Base-by-base conservation (phyloP, 2,329 filamentous ascomycete genomes). In the Zymoseptoria pseudotritici region DNA sequence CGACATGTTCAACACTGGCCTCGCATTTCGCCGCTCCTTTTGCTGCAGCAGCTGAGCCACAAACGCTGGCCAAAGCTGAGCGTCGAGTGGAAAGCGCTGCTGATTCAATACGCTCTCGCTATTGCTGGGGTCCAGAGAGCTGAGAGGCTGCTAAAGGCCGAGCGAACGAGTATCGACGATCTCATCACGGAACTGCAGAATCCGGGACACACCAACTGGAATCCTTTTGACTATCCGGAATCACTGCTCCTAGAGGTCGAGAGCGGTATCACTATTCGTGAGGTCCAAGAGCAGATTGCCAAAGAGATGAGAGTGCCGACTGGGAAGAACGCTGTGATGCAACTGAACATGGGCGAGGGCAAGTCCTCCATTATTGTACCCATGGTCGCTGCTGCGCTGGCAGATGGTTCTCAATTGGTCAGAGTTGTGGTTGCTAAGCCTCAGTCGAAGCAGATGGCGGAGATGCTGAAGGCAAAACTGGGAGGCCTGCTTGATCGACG, bases 321-420 rank as follows among this genome's bases (percentile, higher is more conserved):
- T 0, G 50, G 55, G 3, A 29, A 57, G 20, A 88, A 86, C 64
- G 70, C 78, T 0, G 79, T 85, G 0, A 80, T 88, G 75, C 85
- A 88, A 65, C 70, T 90, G 2, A 88, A 87, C 62, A 90, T 90
- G 86, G 86, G 87, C 0, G 81, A 87, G 66, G 86, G 86, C 0
- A 89, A 89, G 62, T 85, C 84, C 0, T 87, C 86, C 0, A 82
- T 89, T 1, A 89, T 91, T 55, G 78, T 86, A 0, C 86, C 86
- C 0, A 85, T 88, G 46, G 80, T 87, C 0, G 82, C 82, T 0
- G 72, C 81, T 0, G 63, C 69, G 0, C 66, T 78, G 2, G 73
- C 76, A 5, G 61, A 78, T 59, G 72, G 73, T 31, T 67, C 70
- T 0, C 71, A 76, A 0, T 70, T 89, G 0, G 77, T 79, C 0